phyloP scores from a whole-genome alignment of 2,329 filamentous ascomycete species.

The Parafenestella ontariensis region DNA sequence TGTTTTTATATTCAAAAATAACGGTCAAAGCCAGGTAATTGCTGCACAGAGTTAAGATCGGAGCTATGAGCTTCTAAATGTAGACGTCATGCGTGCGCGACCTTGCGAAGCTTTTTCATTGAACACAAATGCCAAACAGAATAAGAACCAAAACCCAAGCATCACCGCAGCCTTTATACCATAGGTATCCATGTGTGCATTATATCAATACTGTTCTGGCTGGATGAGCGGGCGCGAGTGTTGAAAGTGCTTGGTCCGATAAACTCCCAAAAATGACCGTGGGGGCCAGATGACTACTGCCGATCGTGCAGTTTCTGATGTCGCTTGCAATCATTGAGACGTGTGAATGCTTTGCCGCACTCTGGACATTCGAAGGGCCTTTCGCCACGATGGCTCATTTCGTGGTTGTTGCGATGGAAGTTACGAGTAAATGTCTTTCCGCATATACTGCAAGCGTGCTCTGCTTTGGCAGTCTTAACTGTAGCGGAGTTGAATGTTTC shows the following conservation, averaged over 20 bases:
- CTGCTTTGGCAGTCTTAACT: slow-evolving; percentile 20
- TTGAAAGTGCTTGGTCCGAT: neutral
- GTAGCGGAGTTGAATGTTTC: slow-evolving; percentile 24
- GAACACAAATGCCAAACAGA: neutral
- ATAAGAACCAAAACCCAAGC: neutral
- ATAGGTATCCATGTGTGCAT: too few relatives aligned
- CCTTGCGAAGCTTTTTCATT: neutral
- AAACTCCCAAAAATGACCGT: neutral
- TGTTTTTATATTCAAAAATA: neutral
- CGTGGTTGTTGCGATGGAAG: slow-evolving; percentile 46
- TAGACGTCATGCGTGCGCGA: neutral
- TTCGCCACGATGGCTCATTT: slow-evolving; percentile 47
- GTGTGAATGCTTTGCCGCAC: slow-evolving; percentile 37
- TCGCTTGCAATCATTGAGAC: slow-evolving; percentile 29
- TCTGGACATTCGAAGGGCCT: slow-evolving; percentile 28
- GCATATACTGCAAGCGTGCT: slow-evolving; percentile 46
- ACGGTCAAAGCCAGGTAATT: neutral
- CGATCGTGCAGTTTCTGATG: slow-evolving; percentile 37
- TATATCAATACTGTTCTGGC: neutral
- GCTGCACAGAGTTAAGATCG: neutral
- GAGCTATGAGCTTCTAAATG: neutral
- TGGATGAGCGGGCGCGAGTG: neutral
- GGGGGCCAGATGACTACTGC: neutral
- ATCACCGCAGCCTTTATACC: too few relatives aligned
- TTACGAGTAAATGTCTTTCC: slow-evolving; percentile 50